Evolutionary conservation across 306 rosid species (phyloP).

Genomic region (Trifolium subterraneum): DNA sequence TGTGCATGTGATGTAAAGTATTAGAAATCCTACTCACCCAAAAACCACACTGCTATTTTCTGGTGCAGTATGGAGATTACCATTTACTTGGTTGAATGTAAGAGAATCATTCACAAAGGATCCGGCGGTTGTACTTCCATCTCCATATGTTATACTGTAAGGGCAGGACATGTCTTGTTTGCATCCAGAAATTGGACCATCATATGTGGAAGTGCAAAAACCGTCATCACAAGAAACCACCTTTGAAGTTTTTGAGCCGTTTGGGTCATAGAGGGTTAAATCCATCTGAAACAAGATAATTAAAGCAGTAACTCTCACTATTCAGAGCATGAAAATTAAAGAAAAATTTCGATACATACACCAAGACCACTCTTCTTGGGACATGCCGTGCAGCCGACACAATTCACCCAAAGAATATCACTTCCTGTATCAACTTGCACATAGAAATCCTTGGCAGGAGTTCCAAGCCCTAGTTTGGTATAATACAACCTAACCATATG

Average conservation of each 20-base stretch:
- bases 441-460: slow-evolving; percentile 72
- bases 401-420: slow-evolving; percentile 88
- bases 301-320: neutral
- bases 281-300: slow-evolving; percentile 66
- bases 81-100: slow-evolving; percentile 56
- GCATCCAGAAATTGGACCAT: slow-evolving; percentile 66
- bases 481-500: slow-evolving; percentile 69
- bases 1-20: slow-evolving; percentile 12
- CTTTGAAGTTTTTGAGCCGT: slow-evolving; percentile 59
- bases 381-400: slow-evolving; percentile 70
- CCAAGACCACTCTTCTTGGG: slow-evolving; percentile 75
- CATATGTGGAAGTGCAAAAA: slow-evolving; percentile 66
- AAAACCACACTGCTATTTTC: slow-evolving; percentile 60
- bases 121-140: slow-evolving; percentile 82
- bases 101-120: slow-evolving; percentile 72
- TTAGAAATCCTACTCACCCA: slow-evolving; percentile 66
- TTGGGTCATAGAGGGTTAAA: slow-evolving; percentile 63
- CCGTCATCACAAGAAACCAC: slow-evolving; percentile 63
- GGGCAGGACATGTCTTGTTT: slow-evolving; percentile 56
- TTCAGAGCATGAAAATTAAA: slow-evolving; percentile 7
- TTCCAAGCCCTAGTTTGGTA: slow-evolving; percentile 77
- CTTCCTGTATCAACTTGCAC: slow-evolving; percentile 99
- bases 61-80: slow-evolving; percentile 48
- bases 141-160: slow-evolving; percentile 77
- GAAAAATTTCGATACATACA: slow-evolving; percentile 53